Percentiles rank a stretch among this genome's conserved stretches.
Conservation (phyloP, 2,329 filamentous ascomycete species). For the Lasiodiplodia sp. region DNA sequence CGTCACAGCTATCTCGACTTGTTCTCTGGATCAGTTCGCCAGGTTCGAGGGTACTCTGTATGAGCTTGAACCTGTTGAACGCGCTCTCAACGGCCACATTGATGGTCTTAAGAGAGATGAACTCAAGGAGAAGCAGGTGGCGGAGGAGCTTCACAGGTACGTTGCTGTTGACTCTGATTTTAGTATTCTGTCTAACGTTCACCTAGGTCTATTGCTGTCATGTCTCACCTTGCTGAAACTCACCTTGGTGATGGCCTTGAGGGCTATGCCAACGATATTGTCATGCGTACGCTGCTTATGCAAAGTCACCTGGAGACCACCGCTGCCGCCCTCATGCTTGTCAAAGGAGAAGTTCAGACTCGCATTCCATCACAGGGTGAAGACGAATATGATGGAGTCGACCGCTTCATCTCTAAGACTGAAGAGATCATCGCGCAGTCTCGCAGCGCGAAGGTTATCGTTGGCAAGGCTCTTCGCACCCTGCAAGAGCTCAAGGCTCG, state of each 20-base stretch:
- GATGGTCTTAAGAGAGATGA: constrained; percentile 84
- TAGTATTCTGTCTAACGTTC: constrained; percentile 33
- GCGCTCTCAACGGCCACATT: constrained; percentile 86
- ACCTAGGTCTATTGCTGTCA: constrained; percentile 73
- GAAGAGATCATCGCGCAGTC: constrained; percentile 77
- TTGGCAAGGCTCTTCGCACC: constrained; percentile 77
- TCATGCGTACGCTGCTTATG: constrained; percentile 78
- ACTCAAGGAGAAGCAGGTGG: constrained; percentile 82
- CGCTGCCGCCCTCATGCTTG: constrained; percentile 69
- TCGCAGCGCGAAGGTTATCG: constrained; percentile 82
- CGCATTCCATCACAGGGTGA: constrained; percentile 64
- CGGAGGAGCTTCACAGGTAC: constrained; percentile 73
- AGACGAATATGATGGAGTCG: constrained; percentile 65
- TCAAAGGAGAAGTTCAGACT: constrained; percentile 71
- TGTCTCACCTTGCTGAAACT: constrained; percentile 84
- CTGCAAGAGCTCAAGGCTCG: constrained; percentile 79
- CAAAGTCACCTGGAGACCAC: constrained; percentile 84
- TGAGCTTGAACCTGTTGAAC: constrained; percentile 90
- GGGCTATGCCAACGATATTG: constrained; percentile 78
- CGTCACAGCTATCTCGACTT: constrained; percentile 78
- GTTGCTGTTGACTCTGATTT: constrained; percentile 18
- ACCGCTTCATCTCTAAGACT: constrained; percentile 73
- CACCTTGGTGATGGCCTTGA: constrained; percentile 75
- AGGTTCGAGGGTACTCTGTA: constrained; percentile 81
- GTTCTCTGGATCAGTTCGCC: constrained; percentile 78